phyloP scores from a whole-genome alignment of 352 stramenopile species.

The Pythium folliculosum region DNA sequence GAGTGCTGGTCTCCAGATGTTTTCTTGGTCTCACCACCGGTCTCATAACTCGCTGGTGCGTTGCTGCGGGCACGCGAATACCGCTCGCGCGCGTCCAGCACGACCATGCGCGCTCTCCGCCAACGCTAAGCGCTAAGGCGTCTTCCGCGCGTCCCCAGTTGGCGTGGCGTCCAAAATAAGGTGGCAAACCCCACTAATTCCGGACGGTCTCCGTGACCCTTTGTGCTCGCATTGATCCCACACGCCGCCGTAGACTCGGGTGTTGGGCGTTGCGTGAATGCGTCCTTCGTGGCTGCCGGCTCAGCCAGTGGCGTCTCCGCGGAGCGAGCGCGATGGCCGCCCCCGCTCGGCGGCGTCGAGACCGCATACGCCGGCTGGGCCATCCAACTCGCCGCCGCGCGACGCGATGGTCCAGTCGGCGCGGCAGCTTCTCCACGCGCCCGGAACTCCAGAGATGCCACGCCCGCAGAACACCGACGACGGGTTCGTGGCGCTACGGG shows the following conservation, averaged over 20 bases:
- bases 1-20: too few relatives aligned
- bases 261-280: slow-evolving; percentile 1
- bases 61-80: not conserved
- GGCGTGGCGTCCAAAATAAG: not conserved
- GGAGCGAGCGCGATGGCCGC: slow-evolving; percentile 6
- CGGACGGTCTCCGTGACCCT: not conserved
- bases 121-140: not conserved
- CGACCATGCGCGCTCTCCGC: not conserved
- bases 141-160: not conserved
- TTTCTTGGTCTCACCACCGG: too few relatives aligned
- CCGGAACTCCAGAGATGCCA: not conserved
- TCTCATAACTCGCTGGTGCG: too few relatives aligned
- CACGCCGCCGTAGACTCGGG: too few relatives aligned
- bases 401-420: slow-evolving; percentile 24
- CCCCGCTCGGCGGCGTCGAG: not conserved
- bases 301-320: not conserved
- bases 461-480: not conserved
- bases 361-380: not conserved
- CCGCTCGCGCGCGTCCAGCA: too few relatives aligned
- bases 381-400: slow-evolving; percentile 3
- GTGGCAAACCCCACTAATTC: not conserved
- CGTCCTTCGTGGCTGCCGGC: slow-evolving; percentile 23
- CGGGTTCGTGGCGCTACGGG: slow-evolving; percentile 28
- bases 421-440: slow-evolving; percentile 14
- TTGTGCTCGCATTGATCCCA: not conserved